Evolutionary conservation across 768 basidiomycete species (phyloP).

Genomic region (Kwoniella heveanensis): DNA sequence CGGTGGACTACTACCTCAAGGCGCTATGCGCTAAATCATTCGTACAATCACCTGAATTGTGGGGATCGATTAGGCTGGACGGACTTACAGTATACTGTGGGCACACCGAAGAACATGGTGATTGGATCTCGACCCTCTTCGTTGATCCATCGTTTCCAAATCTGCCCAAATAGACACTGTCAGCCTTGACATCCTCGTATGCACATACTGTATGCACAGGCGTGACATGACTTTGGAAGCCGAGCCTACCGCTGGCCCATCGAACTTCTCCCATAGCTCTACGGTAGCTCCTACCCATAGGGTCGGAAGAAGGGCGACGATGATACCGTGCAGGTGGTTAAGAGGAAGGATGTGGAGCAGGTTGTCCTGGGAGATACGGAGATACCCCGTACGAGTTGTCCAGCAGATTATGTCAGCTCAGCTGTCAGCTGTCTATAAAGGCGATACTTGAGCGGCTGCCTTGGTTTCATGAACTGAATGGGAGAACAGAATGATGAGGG

Average conservation of each 20-base stretch:
- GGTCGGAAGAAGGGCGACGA: conserved; percentile 46
- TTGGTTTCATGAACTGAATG: too few species aligned
- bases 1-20: too few species aligned
- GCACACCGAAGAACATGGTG: conserved; percentile 51
- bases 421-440: background rate
- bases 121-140: conserved; percentile 32
- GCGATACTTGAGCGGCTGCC: too few species aligned
- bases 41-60: too few species aligned
- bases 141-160: conserved; percentile 48
- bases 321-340: conserved; percentile 51
- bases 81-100: conserved; percentile 45
- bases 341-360: conserved; percentile 38
- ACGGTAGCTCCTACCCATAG: conserved; percentile 49
- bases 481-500: too few species aligned
- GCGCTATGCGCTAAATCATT: too few species aligned
- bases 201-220: too few species aligned
- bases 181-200: background rate
- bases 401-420: too few species aligned
- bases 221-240: too few species aligned
- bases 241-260: conserved; percentile 31
- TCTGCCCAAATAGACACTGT: conserved; percentile 5
- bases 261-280: conserved; percentile 48
- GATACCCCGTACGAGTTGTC: too few species aligned
- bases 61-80: background rate
- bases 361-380: conserved; percentile 16